These are phyloP conservation scores for Claviceps monticola DNA, from an alignment of 2,329 filamentous ascomycete species.

Conservation along the genomic window DNA sequence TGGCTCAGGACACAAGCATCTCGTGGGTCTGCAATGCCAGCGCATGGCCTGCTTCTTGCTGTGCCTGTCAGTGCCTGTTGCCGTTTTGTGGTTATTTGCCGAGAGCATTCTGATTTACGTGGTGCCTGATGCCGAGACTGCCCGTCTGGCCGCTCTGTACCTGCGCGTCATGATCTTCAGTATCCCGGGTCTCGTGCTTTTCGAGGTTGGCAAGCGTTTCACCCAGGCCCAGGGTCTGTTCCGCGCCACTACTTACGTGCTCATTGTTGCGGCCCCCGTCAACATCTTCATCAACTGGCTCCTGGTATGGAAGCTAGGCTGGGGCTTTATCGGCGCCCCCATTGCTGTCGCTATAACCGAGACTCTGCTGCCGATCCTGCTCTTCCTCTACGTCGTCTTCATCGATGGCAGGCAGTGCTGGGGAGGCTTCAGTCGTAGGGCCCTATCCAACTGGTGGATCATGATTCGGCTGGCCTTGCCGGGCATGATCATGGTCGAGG, in stretches of 20 bases:
- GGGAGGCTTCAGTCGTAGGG: constrained; percentile 62
- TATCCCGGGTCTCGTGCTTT: constrained; percentile 62
- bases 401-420: constrained; percentile 66
- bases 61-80: constrained; percentile 57
- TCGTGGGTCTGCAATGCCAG: constrained; percentile 74
- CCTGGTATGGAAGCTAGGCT: constrained; percentile 56
- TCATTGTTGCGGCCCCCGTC: constrained; percentile 61
- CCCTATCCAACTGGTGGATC: constrained; percentile 58
- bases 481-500: constrained; percentile 85
- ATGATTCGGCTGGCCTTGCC: constrained; percentile 84
- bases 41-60: constrained; percentile 70
- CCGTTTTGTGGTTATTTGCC: constrained; percentile 54
- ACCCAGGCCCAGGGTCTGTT: constrained; percentile 76
- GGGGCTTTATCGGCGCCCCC: constrained; percentile 69
- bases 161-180: constrained; percentile 58
- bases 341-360: constrained; percentile 69
- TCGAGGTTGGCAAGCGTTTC: constrained; percentile 68
- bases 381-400: constrained; percentile 66
- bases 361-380: constrained; percentile 59
- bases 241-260: constrained; percentile 61
- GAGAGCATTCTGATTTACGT: constrained; percentile 44
- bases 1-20: constrained; percentile 75
- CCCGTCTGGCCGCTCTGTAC: constrained; percentile 57
- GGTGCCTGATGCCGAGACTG: constrained; percentile 40
- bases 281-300: constrained; percentile 69